phyloP scores from a whole-genome alignment of 192 early-diverging fungal species.

The Phlyctochytrium bullatum region DNA sequence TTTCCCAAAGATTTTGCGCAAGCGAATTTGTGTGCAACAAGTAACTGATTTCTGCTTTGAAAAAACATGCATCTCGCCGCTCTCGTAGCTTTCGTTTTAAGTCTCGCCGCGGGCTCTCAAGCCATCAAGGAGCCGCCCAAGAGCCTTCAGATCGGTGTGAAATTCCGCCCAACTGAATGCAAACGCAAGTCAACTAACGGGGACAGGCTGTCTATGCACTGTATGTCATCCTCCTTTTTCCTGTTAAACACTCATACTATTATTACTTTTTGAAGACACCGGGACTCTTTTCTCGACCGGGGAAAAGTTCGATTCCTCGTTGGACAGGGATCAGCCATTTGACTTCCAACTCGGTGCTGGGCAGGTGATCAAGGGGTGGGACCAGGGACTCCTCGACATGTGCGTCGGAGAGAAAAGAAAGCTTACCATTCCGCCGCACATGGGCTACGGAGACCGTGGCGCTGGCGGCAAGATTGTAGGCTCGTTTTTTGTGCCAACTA shows the following conservation, averaged over 20 bases:
- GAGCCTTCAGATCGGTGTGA: constrained; percentile 30
- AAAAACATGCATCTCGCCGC: too few relatives aligned
- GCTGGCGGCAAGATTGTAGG: constrained; percentile 25
- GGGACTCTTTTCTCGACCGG: constrained; percentile 36
- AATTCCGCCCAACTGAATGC: constrained; percentile 34
- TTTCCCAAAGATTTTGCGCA: too few relatives aligned
- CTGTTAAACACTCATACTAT: background rate
- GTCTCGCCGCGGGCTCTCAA: too few relatives aligned
- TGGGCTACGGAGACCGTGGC: constrained; percentile 52
- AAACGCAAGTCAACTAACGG: constrained; percentile 38
- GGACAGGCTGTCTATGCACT: constrained; percentile 26
- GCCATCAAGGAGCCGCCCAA: constrained; percentile 20
- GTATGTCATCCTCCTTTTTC: background rate
- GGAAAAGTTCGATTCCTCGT: constrained; percentile 70
- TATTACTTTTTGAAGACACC: constrained; percentile 8
- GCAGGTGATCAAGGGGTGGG: constrained; percentile 80
- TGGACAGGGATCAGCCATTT: constrained; percentile 64
- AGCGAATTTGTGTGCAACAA: too few relatives aligned
- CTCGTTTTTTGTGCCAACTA: constrained; percentile 15
- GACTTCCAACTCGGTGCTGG: constrained; percentile 67
- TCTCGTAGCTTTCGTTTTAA: too few relatives aligned
- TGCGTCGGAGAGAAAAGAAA: constrained; percentile 77
- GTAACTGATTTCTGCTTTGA: too few relatives aligned
- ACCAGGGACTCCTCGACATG: constrained; percentile 71
- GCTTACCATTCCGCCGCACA: constrained; percentile 66